These are phyloP conservation scores for Trypanosoma grayi DNA, from an alignment of 208 protist genomes.

Conservation along the genomic window DNA sequence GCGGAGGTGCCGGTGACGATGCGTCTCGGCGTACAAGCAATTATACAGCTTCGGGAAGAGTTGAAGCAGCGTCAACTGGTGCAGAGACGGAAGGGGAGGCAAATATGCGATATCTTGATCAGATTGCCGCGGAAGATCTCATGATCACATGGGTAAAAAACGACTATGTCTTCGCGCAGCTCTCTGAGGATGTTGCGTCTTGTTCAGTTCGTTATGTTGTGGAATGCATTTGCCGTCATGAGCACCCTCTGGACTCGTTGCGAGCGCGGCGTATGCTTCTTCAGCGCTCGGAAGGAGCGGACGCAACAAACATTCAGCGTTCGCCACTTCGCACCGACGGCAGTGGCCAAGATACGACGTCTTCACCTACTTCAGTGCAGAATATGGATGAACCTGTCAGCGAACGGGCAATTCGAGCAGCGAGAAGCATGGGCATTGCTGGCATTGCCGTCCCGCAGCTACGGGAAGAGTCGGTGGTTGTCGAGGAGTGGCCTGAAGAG, in stretches of 20 bases:
- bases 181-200: slow-evolving; percentile 19
- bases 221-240: slow-evolving; percentile 35
- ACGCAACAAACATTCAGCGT: not conserved
- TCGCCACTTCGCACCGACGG: not conserved
- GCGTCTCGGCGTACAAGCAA: not conserved
- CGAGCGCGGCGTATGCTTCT: slow-evolving; percentile 34
- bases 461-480: slow-evolving; percentile 41
- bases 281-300: slow-evolving; percentile 29
- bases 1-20: not conserved
- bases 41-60: not conserved
- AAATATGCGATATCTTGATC: not conserved
- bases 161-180: not conserved
- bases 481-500: slow-evolving; percentile 39
- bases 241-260: slow-evolving; percentile 39
- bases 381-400: not conserved
- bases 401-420: not conserved
- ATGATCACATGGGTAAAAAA: slow-evolving; percentile 13
- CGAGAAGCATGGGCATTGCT: not conserved
- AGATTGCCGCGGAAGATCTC: not conserved
- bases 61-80: not conserved
- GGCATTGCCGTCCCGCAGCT: slow-evolving; percentile 26
- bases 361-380: not conserved
- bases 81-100: not conserved
- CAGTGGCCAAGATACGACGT: not conserved
- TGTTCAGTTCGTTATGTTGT: slow-evolving; percentile 33